Evolutionary conservation across 2,329 filamentous ascomycete genomes (phyloP).

Genomic region (Aureobasidium sp.): DNA sequence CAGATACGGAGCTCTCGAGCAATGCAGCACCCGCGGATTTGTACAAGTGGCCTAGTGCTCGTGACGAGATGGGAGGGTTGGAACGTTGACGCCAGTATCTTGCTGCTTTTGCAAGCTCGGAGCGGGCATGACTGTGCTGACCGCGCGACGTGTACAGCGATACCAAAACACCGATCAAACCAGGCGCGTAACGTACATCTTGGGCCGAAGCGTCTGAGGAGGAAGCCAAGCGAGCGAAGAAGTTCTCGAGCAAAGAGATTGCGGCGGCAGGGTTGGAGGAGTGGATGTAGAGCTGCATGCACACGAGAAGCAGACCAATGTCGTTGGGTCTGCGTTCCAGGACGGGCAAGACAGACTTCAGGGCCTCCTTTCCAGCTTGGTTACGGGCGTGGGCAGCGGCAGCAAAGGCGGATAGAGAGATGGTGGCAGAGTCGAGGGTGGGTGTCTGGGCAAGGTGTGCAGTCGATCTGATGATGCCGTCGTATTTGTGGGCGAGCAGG

Average conservation of each 20-base stretch:
- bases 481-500: constrained; percentile 58
- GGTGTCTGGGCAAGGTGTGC: constrained; percentile 38
- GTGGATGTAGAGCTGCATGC: constrained; percentile 71
- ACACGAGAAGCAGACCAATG: constrained; percentile 68
- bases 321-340: constrained; percentile 69
- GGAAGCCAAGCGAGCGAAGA: constrained; percentile 62
- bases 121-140: constrained; percentile 61
- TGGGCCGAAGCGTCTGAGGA: constrained; percentile 48
- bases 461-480: constrained; percentile 52
- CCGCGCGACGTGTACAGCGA: constrained; percentile 70
- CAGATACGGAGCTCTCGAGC: constrained; percentile 60
- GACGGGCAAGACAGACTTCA: constrained; percentile 60
- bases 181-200: constrained; percentile 72
- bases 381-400: constrained; percentile 66
- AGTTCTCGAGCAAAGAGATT: constrained; percentile 63
- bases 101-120: constrained; percentile 69
- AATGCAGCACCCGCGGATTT: constrained; percentile 76
- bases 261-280: constrained; percentile 65
- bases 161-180: constrained; percentile 70
- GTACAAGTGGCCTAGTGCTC: constrained; percentile 53
- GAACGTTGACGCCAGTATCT: constrained; percentile 60
- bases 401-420: constrained; percentile 54
- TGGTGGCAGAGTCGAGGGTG: constrained; percentile 31
- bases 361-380: constrained; percentile 53
- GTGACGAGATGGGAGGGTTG: constrained; percentile 22